Evolutionary conservation across 345 rosid species (phyloP).

Genomic region (Crucihimalaya himalaica): DNA sequence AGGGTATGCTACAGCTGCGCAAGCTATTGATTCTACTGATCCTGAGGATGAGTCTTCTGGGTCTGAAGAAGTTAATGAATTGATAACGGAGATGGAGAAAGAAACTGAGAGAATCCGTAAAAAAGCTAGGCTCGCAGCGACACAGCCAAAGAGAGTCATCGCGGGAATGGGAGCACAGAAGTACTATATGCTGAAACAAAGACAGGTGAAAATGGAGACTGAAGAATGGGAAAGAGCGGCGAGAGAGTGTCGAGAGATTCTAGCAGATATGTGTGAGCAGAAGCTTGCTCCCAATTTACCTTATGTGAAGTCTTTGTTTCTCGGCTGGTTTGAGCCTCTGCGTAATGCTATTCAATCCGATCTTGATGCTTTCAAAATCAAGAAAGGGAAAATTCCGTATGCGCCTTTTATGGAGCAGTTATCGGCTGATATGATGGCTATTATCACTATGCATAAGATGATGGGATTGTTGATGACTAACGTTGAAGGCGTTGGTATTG

Average conservation of each 20-base stretch:
- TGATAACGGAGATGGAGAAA: conserved; percentile 47
- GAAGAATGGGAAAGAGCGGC: conserved; percentile 95
- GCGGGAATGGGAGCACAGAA: conserved; percentile 62
- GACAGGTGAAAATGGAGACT: conserved; percentile 85
- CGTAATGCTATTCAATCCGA: conserved; percentile 78
- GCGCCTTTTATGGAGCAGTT: conserved; percentile 56
- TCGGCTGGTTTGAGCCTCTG: conserved; percentile 96
- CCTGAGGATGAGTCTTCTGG: conserved; percentile 72
- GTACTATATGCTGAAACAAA: conserved; percentile 51
- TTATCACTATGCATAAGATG: conserved; percentile 90
- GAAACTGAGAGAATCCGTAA: conserved; percentile 41
- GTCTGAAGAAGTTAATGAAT: conserved; percentile 66
- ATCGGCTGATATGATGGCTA: conserved; percentile 91
- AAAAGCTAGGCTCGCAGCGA: conserved; percentile 33
- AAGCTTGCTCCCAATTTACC: conserved; percentile 97
- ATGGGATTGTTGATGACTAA: conserved; percentile 79
- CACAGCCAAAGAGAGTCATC: conserved; percentile 53
- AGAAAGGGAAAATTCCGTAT: conserved; percentile 45
- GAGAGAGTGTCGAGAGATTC: conserved; percentile 76
- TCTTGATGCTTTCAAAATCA: conserved; percentile 50
- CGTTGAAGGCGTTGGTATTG: conserved; percentile 58
- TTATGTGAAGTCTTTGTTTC: conserved; percentile 76
- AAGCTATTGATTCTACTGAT: conserved; percentile 59
- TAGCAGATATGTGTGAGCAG: conserved; percentile 91
- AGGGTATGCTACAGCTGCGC: conserved; percentile 59